A percentile compares a stretch with the other conserved stretches of the same genome.
Evolutionary conservation across 1,284 basidiomycete genomes (phyloP).

Genomic region (Apiotrichum sp.): DNA sequence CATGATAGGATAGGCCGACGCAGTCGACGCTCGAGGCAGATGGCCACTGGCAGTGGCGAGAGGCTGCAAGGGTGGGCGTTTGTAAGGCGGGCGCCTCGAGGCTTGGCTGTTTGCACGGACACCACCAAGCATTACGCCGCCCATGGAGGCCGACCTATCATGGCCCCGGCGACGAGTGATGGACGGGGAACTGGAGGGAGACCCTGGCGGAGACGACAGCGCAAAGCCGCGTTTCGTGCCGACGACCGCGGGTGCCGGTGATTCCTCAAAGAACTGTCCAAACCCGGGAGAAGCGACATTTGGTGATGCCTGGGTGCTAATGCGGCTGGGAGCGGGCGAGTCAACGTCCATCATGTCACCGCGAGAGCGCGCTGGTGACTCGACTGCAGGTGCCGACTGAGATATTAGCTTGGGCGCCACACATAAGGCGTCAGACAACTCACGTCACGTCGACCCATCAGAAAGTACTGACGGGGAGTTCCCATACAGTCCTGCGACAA

Average conservation of each 20-base stretch:
- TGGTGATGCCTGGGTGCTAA: conserved; percentile 18
- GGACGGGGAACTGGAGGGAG: conserved; percentile 41
- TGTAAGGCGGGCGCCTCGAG: conserved; percentile 24
- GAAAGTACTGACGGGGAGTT: conserved; percentile 18
- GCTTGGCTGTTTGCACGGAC: conserved; percentile 21
- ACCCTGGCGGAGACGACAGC: conserved; percentile 33
- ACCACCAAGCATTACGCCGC: conserved; percentile 32
- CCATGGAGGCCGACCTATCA: conserved; percentile 35
- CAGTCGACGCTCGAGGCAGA: not conserved
- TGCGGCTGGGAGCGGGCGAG: conserved; percentile 23
- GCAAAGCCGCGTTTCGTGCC: conserved; percentile 30
- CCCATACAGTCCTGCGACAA: conserved; percentile 32
- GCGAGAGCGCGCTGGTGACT: conserved; percentile 7
- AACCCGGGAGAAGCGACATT: conserved; percentile 35
- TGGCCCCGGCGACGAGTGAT: conserved; percentile 30
- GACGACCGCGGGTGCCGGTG: conserved; percentile 28
- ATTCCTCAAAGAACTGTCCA: conserved; percentile 44
- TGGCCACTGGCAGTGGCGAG: conserved; percentile 5
- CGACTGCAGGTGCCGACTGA: conserved; percentile 15
- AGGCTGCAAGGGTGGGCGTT: conserved; percentile 29
- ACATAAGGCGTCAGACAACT: not conserved
- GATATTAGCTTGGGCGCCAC: not conserved
- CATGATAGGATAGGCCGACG: conserved; percentile 40
- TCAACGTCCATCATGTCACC: conserved; percentile 38
- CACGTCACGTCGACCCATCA: conserved; percentile 32